Evolutionary conservation across 139 green algal species (phyloP).

Genomic region (Picochlorum costavermella): DNA sequence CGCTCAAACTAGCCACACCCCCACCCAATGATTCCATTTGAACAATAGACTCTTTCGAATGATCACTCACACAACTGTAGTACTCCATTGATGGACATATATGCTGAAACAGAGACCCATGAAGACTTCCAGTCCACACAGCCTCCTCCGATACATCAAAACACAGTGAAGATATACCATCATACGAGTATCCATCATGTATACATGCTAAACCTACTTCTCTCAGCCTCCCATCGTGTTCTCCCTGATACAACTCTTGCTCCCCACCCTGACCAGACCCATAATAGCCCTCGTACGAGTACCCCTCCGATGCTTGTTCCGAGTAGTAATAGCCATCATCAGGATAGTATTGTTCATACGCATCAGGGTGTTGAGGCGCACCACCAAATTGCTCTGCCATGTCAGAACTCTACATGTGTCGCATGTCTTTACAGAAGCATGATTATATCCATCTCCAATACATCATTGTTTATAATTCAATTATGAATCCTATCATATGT

Average conservation of each 20-base stretch:
- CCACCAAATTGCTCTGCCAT: no score
- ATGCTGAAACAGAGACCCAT: constrained; percentile 34
- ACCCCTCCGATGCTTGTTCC: no score
- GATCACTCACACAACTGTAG: constrained; percentile 35
- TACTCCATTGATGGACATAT: constrained; percentile 29
- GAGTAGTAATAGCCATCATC: no score
- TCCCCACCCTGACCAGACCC: no score
- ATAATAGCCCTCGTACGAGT: no score
- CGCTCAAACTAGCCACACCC: constrained; percentile 27
- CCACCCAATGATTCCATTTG: constrained; percentile 36
- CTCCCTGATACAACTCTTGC: no score
- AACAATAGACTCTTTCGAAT: constrained; percentile 17
- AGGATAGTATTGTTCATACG: no score
- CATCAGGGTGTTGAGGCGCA: no score
- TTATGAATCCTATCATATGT: no score
- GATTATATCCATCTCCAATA: not conserved
- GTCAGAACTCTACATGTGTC: no score
- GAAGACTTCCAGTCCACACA: constrained; percentile 35
- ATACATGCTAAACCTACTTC: not conserved
- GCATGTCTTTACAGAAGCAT: no score
- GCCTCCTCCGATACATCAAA: constrained; percentile 26
- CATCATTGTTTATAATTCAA: no score
- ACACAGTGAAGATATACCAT: constrained; percentile 2
- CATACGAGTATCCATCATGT: not conserved
- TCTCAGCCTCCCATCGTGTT: not conserved